These are phyloP conservation scores for Sporisorium exsertum DNA, from an alignment of 1,284 basidiomycete species.

Conservation along the genomic window DNA sequence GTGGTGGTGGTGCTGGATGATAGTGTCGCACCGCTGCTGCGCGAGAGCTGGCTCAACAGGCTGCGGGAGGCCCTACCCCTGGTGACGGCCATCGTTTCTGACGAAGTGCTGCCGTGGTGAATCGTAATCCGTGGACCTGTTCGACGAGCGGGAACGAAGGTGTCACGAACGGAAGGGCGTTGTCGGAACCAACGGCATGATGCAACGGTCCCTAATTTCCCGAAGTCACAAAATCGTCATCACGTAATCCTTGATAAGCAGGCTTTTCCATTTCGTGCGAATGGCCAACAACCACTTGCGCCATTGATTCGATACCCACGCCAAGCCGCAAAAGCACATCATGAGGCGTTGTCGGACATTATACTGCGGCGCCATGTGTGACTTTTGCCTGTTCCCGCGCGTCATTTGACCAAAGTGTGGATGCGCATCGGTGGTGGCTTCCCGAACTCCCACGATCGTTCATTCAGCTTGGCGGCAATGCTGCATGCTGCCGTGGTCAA, in stretches of 20 bases:
- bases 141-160: not conserved
- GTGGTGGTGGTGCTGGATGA: not conserved
- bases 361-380: not conserved
- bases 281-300: not conserved
- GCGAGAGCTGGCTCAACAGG: slow-evolving; percentile 20
- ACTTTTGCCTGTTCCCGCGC: not conserved
- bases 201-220: slow-evolving; percentile 1
- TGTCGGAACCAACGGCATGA: slow-evolving; percentile 1
- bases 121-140: not conserved
- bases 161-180: slow-evolving; percentile 1
- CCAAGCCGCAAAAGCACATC: slow-evolving; percentile 1
- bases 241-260: slow-evolving; percentile 2
- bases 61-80: slow-evolving; percentile 6
- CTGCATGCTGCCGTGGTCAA: not conserved
- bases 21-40: slow-evolving; percentile 5
- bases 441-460: slow-evolving; percentile 1
- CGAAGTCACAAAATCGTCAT: not conserved
- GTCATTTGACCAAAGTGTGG: not conserved
- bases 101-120: not conserved
- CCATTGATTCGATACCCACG: slow-evolving; percentile 1
- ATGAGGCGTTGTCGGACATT: not conserved
- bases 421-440: not conserved
- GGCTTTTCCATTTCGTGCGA: not conserved
- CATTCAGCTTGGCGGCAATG: not conserved
- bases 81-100: slow-evolving; percentile 15